These are phyloP conservation scores for Diaporthe sp. DNA, from an alignment of 2,329 filamentous ascomycete species.

Conservation along the genomic window DNA sequence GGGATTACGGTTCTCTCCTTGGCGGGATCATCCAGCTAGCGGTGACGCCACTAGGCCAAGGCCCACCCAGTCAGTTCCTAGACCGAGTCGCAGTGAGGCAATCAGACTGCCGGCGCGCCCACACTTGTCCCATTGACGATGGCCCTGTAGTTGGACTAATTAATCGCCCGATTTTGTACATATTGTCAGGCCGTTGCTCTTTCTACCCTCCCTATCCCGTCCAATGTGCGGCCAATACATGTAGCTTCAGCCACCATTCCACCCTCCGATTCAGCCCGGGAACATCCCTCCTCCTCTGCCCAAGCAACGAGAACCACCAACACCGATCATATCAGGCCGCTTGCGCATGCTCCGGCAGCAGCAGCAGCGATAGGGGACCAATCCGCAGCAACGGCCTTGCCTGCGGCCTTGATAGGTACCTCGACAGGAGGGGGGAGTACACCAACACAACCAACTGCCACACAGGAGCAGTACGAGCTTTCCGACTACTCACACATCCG, in stretches of 20 bases:
- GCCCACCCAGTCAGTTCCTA: constrained; percentile 15
- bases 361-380: constrained; percentile 28
- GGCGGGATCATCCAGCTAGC: constrained; percentile 24
- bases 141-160: constrained; percentile 13
- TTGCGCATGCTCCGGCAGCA: constrained; percentile 24
- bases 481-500: constrained; percentile 54
- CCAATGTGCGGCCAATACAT: constrained; percentile 40
- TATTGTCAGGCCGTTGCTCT: constrained; percentile 4
- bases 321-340: constrained; percentile 18
- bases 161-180: constrained; percentile 24
- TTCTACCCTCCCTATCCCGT: background rate
- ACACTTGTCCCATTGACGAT: constrained; percentile 29
- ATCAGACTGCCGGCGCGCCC: constrained; percentile 24
- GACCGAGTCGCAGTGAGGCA: constrained; percentile 22
- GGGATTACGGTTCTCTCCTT: constrained; percentile 20
- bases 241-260: constrained; percentile 39
- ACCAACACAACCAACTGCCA: constrained; percentile 13
- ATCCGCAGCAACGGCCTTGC: constrained; percentile 30
- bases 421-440: constrained; percentile 39
- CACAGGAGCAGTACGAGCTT: constrained; percentile 56
- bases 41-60: constrained; percentile 31
- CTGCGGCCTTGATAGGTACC: constrained; percentile 34
- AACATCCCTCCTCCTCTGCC: constrained; percentile 40
- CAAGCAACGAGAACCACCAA: constrained; percentile 32
- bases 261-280: constrained; percentile 17